Evolutionary conservation across 2,329 filamentous ascomycete genomes (phyloP).

Genomic region (Ascosphaera pollenicola): DNA sequence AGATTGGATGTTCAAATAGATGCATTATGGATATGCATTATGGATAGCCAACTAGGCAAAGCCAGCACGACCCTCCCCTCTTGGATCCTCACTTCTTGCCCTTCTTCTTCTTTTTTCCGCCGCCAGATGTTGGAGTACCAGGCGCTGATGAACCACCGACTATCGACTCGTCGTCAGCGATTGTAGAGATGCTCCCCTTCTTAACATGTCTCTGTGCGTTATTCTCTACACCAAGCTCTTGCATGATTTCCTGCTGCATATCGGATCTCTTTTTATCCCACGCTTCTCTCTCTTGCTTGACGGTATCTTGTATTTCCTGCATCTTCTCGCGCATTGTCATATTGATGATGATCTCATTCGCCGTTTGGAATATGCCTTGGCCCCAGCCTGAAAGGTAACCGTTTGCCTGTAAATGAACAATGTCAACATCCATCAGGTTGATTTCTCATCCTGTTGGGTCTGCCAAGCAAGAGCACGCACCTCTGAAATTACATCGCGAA

Average conservation of each 20-base stretch:
- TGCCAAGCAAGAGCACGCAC: conserved; percentile 24
- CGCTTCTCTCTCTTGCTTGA: conserved; percentile 61
- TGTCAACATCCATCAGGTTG: too few relatives aligned
- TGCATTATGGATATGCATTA: neutral
- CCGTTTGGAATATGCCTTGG: conserved; percentile 86
- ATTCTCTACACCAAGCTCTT: conserved; percentile 39
- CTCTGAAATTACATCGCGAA: conserved; percentile 84
- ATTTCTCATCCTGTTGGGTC: too few relatives aligned
- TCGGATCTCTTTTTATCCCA: conserved; percentile 66
- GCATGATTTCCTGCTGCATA: conserved; percentile 60
- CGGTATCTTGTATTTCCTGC: conserved; percentile 49
- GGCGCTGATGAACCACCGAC: conserved; percentile 42
- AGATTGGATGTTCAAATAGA: too few relatives aligned
- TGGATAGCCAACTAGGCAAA: neutral
- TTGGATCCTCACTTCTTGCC: conserved; percentile 20
- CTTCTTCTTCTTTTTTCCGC: conserved; percentile 24
- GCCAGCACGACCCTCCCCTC: neutral
- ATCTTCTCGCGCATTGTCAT: conserved; percentile 51
- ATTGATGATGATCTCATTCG: conserved; percentile 88
- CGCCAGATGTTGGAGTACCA: conserved; percentile 9
- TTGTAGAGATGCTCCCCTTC: too few relatives aligned
- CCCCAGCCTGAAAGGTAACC: conserved; percentile 78
- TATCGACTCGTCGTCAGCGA: conserved; percentile 46
- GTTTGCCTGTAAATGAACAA: conserved; percentile 44
- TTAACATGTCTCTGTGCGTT: neutral